Conservation (phyloP, 306 rosid genomes). For the Urtica urens region DNA sequence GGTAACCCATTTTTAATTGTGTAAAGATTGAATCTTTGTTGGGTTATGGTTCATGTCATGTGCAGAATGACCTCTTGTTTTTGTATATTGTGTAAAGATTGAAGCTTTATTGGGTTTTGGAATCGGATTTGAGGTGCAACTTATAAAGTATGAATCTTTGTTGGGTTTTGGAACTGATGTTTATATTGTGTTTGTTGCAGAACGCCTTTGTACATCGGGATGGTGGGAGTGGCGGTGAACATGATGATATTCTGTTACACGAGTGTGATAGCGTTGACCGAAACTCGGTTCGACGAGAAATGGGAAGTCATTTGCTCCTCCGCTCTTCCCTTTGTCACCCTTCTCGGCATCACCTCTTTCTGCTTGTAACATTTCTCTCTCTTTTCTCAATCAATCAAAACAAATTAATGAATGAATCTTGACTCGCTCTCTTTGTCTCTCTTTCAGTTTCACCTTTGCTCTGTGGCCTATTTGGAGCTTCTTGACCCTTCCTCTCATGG, state of each 20-base stretch:
- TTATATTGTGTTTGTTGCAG: conserved; percentile 36
- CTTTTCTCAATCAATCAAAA: neutral
- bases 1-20: no score
- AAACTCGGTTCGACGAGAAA: conserved; percentile 72
- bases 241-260: conserved; percentile 65
- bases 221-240: conserved; percentile 65
- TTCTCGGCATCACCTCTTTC: conserved; percentile 70
- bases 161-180: neutral
- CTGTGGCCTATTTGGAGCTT: conserved; percentile 96
- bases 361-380: conserved; percentile 58
- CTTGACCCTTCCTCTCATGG: conserved; percentile 94
- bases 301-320: conserved; percentile 71
- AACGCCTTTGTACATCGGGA: conserved; percentile 79
- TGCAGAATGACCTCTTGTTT: no score
- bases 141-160: neutral
- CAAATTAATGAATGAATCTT: neutral
- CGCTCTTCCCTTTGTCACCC: conserved; percentile 67
- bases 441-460: conserved; percentile 66
- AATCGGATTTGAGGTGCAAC: conserved; percentile 3
- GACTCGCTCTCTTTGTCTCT: neutral
- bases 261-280: conserved; percentile 61
- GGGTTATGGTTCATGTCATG: no score
- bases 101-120: neutral
- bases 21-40: no score
- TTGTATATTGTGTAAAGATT: neutral